Conservation (phyloP, 805 yeast genomes). For the Suhomyces prunicola region DNA sequence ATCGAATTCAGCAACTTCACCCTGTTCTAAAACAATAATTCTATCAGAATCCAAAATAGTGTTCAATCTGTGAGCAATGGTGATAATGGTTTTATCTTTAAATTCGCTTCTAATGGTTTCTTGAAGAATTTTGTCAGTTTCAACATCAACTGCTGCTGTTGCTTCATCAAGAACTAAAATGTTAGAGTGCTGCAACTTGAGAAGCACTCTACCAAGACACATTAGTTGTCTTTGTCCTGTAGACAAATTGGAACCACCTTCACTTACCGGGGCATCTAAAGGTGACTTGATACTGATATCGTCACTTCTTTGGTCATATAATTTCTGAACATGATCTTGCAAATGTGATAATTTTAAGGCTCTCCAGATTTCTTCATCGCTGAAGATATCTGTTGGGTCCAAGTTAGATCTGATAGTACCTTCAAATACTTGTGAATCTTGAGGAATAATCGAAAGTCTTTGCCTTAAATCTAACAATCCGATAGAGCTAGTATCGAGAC, state of each 20-base stretch:
- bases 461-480: constrained; percentile 44
- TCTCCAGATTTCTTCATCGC: constrained; percentile 40
- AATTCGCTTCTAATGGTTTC: constrained; percentile 75
- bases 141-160: constrained; percentile 86
- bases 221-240: constrained; percentile 56
- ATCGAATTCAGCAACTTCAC: constrained; percentile 74
- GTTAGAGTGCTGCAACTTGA: constrained; percentile 53
- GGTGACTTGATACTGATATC: constrained; percentile 22
- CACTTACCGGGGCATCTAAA: constrained; percentile 35
- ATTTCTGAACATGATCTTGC: constrained; percentile 37
- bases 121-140: constrained; percentile 75
- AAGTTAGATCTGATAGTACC: constrained; percentile 41
- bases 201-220: constrained; percentile 77
- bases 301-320: constrained; percentile 32
- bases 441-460: constrained; percentile 43
- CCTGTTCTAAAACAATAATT: constrained; percentile 72
- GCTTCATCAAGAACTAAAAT: constrained; percentile 79
- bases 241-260: constrained; percentile 49
- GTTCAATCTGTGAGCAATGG: constrained; percentile 82
- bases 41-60: constrained; percentile 80
- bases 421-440: constrained; percentile 45
- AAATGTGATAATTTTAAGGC: constrained; percentile 43
- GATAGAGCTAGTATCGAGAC: constrained; percentile 29
- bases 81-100: constrained; percentile 71
- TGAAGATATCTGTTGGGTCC: constrained; percentile 36